Evolutionary conservation across 1,139 yeast genomes (phyloP).

Genomic region (Candida neerlandica): DNA sequence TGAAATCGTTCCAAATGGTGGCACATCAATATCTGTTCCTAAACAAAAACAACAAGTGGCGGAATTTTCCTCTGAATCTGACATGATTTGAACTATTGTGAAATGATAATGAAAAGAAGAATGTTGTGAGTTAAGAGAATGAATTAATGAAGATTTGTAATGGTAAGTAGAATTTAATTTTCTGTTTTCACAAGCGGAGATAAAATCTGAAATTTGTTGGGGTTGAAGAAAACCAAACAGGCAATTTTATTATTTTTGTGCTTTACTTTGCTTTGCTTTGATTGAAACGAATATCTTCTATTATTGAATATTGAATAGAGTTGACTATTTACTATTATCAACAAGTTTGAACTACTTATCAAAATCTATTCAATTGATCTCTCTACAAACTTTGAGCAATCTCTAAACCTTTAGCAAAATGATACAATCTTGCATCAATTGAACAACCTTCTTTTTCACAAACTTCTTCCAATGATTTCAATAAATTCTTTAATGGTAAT

Average conservation of each 20-base stretch:
- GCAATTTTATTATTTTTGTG: not conserved
- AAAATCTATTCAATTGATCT: no score
- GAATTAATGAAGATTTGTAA: no score
- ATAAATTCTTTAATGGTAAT: slow-evolving; percentile 62
- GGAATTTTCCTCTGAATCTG: slow-evolving; percentile 3
- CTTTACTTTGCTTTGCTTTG: not conserved
- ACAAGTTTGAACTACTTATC: no score
- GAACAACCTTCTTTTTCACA: slow-evolving; percentile 63
- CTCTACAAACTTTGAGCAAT: slow-evolving; percentile 15
- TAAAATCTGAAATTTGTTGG: slow-evolving; percentile 2
- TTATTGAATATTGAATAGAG: no score
- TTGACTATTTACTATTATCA: no score
- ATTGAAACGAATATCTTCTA: no score
- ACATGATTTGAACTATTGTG: not conserved
- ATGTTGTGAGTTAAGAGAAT: no score
- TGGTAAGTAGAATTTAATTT: no score
- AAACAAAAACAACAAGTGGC: slow-evolving; percentile 42
- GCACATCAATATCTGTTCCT: slow-evolving; percentile 42
- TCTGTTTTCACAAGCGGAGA: no score
- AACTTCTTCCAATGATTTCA: slow-evolving; percentile 54
- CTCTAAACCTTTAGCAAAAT: slow-evolving; percentile 72
- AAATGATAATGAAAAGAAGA: not conserved
- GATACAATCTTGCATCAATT: slow-evolving; percentile 85
- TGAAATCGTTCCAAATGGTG: slow-evolving; percentile 41
- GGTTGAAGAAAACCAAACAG: not conserved